These are phyloP conservation scores for Apiotrichum sp. DNA, from an alignment of 1,284 basidiomycete genomes.

Conservation along the genomic window DNA sequence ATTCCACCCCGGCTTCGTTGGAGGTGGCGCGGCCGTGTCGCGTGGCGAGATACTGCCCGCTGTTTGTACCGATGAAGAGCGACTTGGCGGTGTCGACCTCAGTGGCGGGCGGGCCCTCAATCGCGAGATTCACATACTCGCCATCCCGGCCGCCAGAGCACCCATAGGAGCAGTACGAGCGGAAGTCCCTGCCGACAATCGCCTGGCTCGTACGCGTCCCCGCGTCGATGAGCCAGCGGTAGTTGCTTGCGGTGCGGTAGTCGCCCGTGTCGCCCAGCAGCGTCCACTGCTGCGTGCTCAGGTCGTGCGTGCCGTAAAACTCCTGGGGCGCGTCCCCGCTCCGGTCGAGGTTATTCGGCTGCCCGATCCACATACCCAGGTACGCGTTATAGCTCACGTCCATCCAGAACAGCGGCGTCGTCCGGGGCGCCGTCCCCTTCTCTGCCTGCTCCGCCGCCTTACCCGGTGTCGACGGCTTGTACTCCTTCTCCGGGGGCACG, in stretches of 20 bases:
- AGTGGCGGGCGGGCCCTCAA: not conserved
- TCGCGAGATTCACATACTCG: constrained; percentile 6
- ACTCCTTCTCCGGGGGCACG: not conserved
- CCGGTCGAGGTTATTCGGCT: constrained; percentile 2
- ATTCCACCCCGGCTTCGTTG: not conserved
- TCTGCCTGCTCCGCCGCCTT: not conserved
- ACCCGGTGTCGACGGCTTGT: not conserved
- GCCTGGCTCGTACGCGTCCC: not conserved
- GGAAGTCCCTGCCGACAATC: constrained; percentile 5
- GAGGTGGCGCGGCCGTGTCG: not conserved
- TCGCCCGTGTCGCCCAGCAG: constrained; percentile 88
- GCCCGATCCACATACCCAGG: constrained; percentile 5
- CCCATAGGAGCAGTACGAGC: constrained; percentile 7
- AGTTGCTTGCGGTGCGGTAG: constrained; percentile 58
- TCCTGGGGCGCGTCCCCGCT: not conserved
- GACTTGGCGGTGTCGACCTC: not conserved
- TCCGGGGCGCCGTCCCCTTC: not conserved
- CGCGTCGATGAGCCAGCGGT: constrained; percentile 7
- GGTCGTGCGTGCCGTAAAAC: constrained; percentile 8
- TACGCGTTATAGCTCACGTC: constrained; percentile 6
- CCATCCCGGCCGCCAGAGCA: not conserved
- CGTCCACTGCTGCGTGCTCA: constrained; percentile 3
- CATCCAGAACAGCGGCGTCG: constrained; percentile 9
- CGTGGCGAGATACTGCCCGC: not conserved
- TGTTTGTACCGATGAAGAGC: not conserved